Evolutionary conservation across 2,329 filamentous ascomycete genomes (phyloP).

Genomic region (Cadophora sp.): DNA sequence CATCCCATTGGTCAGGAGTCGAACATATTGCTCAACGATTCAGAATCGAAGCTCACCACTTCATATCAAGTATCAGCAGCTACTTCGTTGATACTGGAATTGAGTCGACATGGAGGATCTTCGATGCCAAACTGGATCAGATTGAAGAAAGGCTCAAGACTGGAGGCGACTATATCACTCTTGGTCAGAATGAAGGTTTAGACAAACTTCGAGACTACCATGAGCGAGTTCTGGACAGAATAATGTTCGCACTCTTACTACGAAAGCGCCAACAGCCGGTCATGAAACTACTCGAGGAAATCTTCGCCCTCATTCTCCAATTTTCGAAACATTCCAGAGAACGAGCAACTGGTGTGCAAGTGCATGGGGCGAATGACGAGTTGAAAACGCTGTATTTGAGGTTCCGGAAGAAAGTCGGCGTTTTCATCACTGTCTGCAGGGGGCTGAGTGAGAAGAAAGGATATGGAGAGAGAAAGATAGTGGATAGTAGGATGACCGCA

Average conservation of each 20-base stretch:
- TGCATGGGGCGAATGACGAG: slow-evolving; percentile 46
- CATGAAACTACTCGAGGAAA: slow-evolving; percentile 75
- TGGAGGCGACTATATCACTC: slow-evolving; percentile 45
- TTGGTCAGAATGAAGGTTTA: slow-evolving; percentile 64
- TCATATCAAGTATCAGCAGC: slow-evolving; percentile 73
- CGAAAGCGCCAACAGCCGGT: slow-evolving; percentile 78
- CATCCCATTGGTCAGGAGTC: slow-evolving; percentile 35
- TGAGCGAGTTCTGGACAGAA: slow-evolving; percentile 74
- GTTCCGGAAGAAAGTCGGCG: slow-evolving; percentile 74
- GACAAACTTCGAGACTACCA: slow-evolving; percentile 73
- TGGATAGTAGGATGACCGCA: slow-evolving; percentile 39
- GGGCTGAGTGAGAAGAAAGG: slow-evolving; percentile 68
- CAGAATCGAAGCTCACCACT: slow-evolving; percentile 78
- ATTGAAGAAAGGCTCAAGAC: slow-evolving; percentile 64
- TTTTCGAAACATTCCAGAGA: slow-evolving; percentile 65
- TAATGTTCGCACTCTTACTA: slow-evolving; percentile 76
- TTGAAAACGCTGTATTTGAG: slow-evolving; percentile 62
- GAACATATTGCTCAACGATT: slow-evolving; percentile 56
- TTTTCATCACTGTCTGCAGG: slow-evolving; percentile 77
- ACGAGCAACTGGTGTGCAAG: slow-evolving; percentile 46
- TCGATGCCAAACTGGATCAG: slow-evolving; percentile 68
- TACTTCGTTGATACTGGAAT: slow-evolving; percentile 86
- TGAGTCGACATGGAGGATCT: slow-evolving; percentile 72
- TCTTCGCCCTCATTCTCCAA: slow-evolving; percentile 73
- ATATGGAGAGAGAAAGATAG: slow-evolving; percentile 41